These are phyloP conservation scores for Aureobasidium melanogenum DNA, from an alignment of 2,329 filamentous ascomycete genomes.

Conservation along the genomic window DNA sequence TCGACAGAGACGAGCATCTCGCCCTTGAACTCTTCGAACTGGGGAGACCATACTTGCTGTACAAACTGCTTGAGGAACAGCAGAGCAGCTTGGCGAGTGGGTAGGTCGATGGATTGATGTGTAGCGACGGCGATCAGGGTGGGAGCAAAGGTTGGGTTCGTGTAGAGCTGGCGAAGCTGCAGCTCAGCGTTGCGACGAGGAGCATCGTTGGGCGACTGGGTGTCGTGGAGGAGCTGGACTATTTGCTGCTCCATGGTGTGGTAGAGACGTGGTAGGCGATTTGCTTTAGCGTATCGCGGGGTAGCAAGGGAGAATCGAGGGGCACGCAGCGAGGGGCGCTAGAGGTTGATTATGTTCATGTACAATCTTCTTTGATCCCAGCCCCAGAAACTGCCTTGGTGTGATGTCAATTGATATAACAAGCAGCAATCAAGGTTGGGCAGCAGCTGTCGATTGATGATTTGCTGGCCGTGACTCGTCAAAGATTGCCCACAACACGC, in stretches of 20 bases:
- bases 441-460: background rate
- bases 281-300: slow-evolving; percentile 7
- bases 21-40: slow-evolving; percentile 61
- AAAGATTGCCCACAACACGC: background rate
- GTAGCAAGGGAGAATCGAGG: background rate
- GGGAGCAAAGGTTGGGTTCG: slow-evolving; percentile 62
- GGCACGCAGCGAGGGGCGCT: background rate
- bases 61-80: slow-evolving; percentile 76
- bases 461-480: background rate
- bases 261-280: background rate
- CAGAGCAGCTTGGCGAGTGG: slow-evolving; percentile 76
- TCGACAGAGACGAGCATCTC: slow-evolving; percentile 62
- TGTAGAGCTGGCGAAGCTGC: slow-evolving; percentile 64
- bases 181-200: slow-evolving; percentile 80
- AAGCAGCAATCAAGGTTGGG: background rate
- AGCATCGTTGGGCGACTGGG: slow-evolving; percentile 66
- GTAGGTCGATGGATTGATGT: slow-evolving; percentile 61
- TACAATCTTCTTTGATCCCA: background rate
- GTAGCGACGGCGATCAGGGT: slow-evolving; percentile 73
- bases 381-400: background rate
- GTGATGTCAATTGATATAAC: background rate
- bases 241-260: slow-evolving; percentile 79
- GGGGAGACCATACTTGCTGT: slow-evolving; percentile 71
- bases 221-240: slow-evolving; percentile 77
- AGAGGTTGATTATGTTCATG: background rate